A percentile compares a stretch with the other conserved stretches of the same genome.
These are phyloP conservation scores for Ustilago vetiveriae DNA, from an alignment of 1,284 basidiomycete genomes.

Conservation along the genomic window DNA sequence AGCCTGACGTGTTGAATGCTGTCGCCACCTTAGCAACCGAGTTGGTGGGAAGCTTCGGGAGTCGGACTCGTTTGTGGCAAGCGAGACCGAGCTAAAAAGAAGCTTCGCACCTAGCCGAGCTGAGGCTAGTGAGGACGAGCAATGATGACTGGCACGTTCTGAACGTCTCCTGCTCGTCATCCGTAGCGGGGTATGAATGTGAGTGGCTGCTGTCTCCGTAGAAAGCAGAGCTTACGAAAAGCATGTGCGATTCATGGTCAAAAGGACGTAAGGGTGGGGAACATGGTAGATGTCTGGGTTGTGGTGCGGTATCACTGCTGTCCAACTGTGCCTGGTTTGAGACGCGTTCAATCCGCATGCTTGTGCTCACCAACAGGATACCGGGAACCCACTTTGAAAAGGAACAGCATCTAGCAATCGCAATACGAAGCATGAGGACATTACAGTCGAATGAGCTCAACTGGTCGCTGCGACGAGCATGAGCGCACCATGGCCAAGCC, in stretches of 20 bases:
- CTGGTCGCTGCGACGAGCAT: too few species aligned
- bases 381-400: neutral
- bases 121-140: neutral
- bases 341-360: neutral
- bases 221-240: too few species aligned
- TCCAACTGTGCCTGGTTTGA: neutral
- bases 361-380: too few species aligned
- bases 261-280: too few species aligned
- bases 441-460: too few species aligned
- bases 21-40: neutral
- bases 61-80: slow-evolving; percentile 4
- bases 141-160: slow-evolving; percentile 3
- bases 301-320: neutral
- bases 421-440: too few species aligned
- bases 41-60: slow-evolving; percentile 1
- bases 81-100: slow-evolving; percentile 11
- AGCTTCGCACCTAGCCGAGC: slow-evolving; percentile 1
- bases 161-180: neutral
- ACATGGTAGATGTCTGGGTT: too few species aligned
- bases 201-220: neutral
- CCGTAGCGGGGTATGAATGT: too few species aligned
- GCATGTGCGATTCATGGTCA: too few species aligned
- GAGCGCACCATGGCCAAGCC: too few species aligned
- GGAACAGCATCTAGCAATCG: too few species aligned
- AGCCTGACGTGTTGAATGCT: neutral